phyloP scores from a whole-genome alignment of 345 rosid species.

The Ceriops zippeliana region DNA sequence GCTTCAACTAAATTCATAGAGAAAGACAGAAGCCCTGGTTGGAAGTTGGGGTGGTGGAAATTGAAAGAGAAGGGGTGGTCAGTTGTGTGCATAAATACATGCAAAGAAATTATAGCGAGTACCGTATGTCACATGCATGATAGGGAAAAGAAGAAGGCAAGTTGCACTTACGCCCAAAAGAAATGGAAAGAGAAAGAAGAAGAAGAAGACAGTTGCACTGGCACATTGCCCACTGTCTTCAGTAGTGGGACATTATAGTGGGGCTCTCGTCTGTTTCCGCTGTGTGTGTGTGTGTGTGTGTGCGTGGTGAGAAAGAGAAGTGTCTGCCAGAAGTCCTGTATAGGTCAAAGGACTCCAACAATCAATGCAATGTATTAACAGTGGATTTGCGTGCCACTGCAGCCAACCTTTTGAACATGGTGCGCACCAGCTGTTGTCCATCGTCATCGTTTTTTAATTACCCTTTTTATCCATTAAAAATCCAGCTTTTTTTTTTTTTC shows the following conservation, averaged over 20 bases:
- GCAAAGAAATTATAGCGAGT: conserved; percentile 10
- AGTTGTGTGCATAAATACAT: conserved; percentile 27
- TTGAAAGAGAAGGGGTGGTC: conserved; percentile 9
- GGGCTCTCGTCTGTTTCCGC: too few relatives aligned
- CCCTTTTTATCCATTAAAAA: not conserved
- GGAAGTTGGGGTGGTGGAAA: conserved; percentile 8
- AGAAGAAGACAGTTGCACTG: too few relatives aligned
- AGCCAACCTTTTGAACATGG: conserved; percentile 39
- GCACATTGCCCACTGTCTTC: too few relatives aligned
- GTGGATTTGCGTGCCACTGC: conserved; percentile 25
- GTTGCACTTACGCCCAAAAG: not conserved
- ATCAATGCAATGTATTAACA: conserved; percentile 20
- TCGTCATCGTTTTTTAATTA: conserved; percentile 6
- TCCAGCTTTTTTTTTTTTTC: too few relatives aligned
- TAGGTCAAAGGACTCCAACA: conserved; percentile 13
- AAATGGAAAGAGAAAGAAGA: too few relatives aligned
- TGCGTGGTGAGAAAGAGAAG: not conserved
- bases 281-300: too few relatives aligned
- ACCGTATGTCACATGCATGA: conserved; percentile 18
- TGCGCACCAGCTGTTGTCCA: conserved; percentile 47
- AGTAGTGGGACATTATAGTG: too few relatives aligned
- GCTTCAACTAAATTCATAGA: not conserved
- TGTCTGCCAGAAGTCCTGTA: conserved; percentile 37
- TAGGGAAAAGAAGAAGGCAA: not conserved
- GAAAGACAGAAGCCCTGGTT: not conserved